phyloP scores from a whole-genome alignment of 2,329 filamentous ascomycete species.

The Botrytis aclada region DNA sequence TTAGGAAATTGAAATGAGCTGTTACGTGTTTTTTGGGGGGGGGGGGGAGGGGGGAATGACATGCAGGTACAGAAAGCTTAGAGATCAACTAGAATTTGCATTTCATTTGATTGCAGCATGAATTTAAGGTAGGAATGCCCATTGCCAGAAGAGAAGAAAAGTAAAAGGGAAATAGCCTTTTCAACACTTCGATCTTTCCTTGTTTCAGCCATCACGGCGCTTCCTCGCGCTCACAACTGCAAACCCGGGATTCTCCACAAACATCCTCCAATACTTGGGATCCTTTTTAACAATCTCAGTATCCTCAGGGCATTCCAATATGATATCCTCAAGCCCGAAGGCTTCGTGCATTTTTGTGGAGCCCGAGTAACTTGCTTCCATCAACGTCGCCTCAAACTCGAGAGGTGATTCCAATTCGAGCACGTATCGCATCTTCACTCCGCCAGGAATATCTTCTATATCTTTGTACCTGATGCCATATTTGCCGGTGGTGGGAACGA shows the following conservation, averaged over 20 bases:
- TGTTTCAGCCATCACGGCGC: background rate
- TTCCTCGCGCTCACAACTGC: background rate
- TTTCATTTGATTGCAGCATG: background rate
- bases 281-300: background rate
- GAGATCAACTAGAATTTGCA: background rate
- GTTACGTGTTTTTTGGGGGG: background rate
- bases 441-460: background rate
- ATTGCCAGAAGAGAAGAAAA: no score
- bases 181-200: background rate
- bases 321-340: background rate
- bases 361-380: background rate
- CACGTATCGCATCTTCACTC: background rate
- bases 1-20: background rate
- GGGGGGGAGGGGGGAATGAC: no score
- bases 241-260: background rate
- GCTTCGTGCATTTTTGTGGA: background rate
- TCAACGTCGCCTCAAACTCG: background rate
- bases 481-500: background rate
- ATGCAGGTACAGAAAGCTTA: background rate
- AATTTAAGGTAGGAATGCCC: no score
- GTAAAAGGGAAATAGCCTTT: background rate
- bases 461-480: background rate
- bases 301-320: background rate
- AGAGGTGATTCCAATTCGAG: background rate
- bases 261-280: background rate